Base-by-base conservation (phyloP, 164 flowering plant genomes). In the Liquidambar formosana region DNA sequence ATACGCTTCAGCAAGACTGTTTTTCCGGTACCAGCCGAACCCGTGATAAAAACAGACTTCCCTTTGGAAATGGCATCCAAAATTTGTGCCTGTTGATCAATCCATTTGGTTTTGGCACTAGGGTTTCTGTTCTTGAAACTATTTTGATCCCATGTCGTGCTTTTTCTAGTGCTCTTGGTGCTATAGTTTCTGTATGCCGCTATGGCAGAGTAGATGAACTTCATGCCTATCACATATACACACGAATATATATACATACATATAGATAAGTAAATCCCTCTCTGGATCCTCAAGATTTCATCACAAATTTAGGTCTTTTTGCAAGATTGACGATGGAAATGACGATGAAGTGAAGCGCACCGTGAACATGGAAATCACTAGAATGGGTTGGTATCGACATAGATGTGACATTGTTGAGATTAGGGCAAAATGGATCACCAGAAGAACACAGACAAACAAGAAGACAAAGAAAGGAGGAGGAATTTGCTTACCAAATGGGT, bases 1-100 rank as follows among this genome's bases (percentile, higher is more conserved):
- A 76, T 51, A 25, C 77, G 71, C 57, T 72, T 44, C 18, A 86
- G 63, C 56, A 89, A 54, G 18, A 75, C 46, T 4, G 87, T 79
- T 58, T 86, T 87, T 0, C 90, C 92, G 10, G 86, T 86, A 16
- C 94, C 90, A 0, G 85, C 90, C 0, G 88, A 81, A 5, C 94
- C 94, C 0, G 90, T 83, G 57, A 89, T 71, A 76, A 89, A 89
- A 49, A 88, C 88, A 4, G 91, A 89, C 5, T 73, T 51, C 1
- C 84, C 84, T 6, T 63, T 23, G 1, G 75, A 51, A 21, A 85
- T 68, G 11, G 86, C 81, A 2, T 68, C 57, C 38, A 84, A 25
- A 1, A 82, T 71, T 26, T 22, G 46, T 27, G 65, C 6, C 67
- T 88, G 90, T 51, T 86, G 73, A 11, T 74, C 77, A 3, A 82